Evolutionary conservation across 352 stramenopile genomes (phyloP).

Genomic region (Phytophthora nicotianae): DNA sequence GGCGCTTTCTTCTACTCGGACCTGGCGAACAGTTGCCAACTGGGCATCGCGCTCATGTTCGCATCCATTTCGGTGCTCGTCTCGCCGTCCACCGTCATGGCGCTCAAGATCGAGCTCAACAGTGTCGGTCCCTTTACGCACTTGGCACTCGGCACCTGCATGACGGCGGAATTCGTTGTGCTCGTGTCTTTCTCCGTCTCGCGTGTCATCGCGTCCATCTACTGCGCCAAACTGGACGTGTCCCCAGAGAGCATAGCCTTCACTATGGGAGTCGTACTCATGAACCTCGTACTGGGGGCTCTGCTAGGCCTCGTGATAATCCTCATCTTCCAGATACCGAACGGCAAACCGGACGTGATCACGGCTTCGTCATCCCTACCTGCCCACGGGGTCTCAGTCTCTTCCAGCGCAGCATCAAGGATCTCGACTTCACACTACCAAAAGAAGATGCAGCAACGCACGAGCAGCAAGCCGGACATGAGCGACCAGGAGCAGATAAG

Average conservation of each 20-base stretch:
- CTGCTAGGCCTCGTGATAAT: conserved; percentile 55
- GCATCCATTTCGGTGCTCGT: conserved; percentile 68
- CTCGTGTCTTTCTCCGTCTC: conserved; percentile 71
- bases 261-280: conserved; percentile 55
- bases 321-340: conserved; percentile 61
- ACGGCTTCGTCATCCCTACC: background rate
- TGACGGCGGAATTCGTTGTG: conserved; percentile 72
- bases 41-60: conserved; percentile 67
- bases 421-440: conserved; percentile 14
- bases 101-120: conserved; percentile 78
- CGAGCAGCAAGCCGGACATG: conserved; percentile 19
- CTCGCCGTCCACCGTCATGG: conserved; percentile 72
- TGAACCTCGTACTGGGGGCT: conserved; percentile 56
- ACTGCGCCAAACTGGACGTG: conserved; percentile 61
- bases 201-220: conserved; percentile 60
- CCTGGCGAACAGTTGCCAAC: conserved; percentile 48
- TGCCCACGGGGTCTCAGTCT: conserved; percentile 5
- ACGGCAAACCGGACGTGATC: conserved; percentile 30
- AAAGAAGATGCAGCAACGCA: conserved; percentile 24
- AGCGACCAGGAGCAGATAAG: conserved; percentile 33
- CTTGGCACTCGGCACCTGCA: conserved; percentile 65
- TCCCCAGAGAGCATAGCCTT: conserved; percentile 56
- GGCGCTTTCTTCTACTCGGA: conserved; percentile 62
- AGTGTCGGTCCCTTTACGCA: conserved; percentile 69
- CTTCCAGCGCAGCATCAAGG: conserved; percentile 8